Conservation (phyloP, 805 yeast genomes). For the Jamesozyma lodderae region DNA sequence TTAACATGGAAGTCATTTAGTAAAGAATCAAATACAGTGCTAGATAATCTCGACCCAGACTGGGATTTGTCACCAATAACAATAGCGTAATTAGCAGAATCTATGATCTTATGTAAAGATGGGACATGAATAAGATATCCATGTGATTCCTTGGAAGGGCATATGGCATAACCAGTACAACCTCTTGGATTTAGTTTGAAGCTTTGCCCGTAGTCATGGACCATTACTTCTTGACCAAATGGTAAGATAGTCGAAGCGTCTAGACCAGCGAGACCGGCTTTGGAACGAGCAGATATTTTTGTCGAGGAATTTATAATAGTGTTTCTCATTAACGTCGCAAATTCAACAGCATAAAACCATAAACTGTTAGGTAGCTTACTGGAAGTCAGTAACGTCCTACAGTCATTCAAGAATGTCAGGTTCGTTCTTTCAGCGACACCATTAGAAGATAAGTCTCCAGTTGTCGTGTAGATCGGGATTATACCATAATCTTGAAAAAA, state of each 20-base stretch:
- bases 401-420: conserved; percentile 9
- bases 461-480: conserved; percentile 6
- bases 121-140: conserved; percentile 6
- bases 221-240: conserved; percentile 9
- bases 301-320: not conserved
- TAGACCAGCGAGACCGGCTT: conserved; percentile 5
- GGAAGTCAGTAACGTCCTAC: conserved; percentile 6
- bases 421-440: conserved; percentile 11
- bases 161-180: conserved; percentile 1
- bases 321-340: conserved; percentile 6
- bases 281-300: not conserved
- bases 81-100: conserved; percentile 4
- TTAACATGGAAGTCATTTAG: no score
- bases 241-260: conserved; percentile 5
- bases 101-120: not conserved
- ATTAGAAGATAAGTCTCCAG: conserved; percentile 6
- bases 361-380: conserved; percentile 6
- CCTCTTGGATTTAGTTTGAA: conserved; percentile 2
- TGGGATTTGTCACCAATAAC: no score
- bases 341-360: conserved; percentile 10
- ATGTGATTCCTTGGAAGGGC: conserved; percentile 5
- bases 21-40: no score
- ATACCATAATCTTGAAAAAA: conserved; percentile 5
- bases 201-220: not conserved
- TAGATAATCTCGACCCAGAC: no score